Conservation (phyloP, 2,329 filamentous ascomycete genomes). For the Fusarium dimerum region DNA sequence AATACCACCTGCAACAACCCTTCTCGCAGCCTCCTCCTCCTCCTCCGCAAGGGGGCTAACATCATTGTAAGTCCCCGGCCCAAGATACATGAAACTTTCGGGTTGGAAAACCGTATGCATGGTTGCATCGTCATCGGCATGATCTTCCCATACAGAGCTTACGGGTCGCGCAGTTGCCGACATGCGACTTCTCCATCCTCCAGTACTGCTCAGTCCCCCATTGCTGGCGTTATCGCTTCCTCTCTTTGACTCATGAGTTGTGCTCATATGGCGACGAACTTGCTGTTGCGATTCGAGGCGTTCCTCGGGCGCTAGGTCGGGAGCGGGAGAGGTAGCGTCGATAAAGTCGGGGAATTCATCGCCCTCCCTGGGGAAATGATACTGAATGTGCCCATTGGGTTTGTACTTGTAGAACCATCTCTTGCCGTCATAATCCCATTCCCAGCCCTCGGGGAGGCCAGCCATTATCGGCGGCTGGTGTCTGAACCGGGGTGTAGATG, state of each 20-base stretch:
- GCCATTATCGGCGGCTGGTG: conserved; percentile 22
- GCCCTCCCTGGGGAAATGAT: conserved; percentile 56
- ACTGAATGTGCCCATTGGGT: conserved; percentile 55
- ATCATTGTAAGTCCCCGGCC: conserved; percentile 47
- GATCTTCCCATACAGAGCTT: conserved; percentile 35
- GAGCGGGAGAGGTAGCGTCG: conserved; percentile 38
- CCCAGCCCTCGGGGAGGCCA: conserved; percentile 55
- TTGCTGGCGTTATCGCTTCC: conserved; percentile 3
- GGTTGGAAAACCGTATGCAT: conserved; percentile 48
- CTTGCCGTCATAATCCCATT: conserved; percentile 57
- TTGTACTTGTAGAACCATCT: conserved; percentile 61
- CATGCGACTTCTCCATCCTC: conserved; percentile 30
- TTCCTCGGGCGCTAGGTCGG: conserved; percentile 52
- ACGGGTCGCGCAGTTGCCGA: conserved; percentile 36
- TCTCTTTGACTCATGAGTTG: conserved; percentile 1
- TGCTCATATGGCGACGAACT: conserved; percentile 38
- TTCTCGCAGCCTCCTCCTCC: conserved; percentile 37
- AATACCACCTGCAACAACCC: conserved; percentile 27
- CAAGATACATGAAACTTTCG: conserved; percentile 55
- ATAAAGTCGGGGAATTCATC: conserved; percentile 60
- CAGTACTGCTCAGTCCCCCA: conserved; percentile 3
- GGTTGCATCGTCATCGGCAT: conserved; percentile 27
- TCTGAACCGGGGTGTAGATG: neutral
- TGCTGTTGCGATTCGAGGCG: conserved; percentile 54
- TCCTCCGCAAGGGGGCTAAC: conserved; percentile 46